Evolutionary conservation across 352 stramenopile genomes (phyloP).

Genomic region (Pythium periplocum): DNA sequence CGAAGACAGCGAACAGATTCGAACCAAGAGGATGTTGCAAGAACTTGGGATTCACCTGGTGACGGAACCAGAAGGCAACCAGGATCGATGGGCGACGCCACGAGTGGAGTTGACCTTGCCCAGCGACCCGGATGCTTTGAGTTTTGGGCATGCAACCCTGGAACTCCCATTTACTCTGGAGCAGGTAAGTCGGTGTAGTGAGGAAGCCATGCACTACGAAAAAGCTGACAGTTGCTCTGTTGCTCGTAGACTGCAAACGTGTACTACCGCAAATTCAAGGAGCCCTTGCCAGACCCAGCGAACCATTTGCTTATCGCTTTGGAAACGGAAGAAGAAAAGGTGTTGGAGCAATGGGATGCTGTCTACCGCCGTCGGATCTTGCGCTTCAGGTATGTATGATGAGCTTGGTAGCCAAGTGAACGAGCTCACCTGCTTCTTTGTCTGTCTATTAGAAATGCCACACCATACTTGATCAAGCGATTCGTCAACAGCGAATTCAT

Average conservation of each 20-base stretch:
- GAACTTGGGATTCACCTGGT: conserved; percentile 37
- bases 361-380: conserved; percentile 59
- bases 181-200: conserved; percentile 27
- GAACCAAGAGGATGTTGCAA: conserved; percentile 28
- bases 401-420: too few relatives aligned
- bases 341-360: conserved; percentile 46
- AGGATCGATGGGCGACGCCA: conserved; percentile 19
- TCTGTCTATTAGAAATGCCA: conserved; percentile 43
- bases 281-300: conserved; percentile 60
- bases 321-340: conserved; percentile 36
- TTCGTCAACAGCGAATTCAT: conserved; percentile 69
- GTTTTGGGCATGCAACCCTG: conserved; percentile 43
- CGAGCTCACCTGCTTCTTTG: conserved; percentile 6
- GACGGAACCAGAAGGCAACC: conserved; percentile 9
- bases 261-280: conserved; percentile 81
- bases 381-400: conserved; percentile 34
- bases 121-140: conserved; percentile 31
- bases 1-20: conserved; percentile 11
- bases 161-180: conserved; percentile 55
- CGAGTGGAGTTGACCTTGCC: conserved; percentile 32
- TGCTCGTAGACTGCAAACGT: conserved; percentile 42
- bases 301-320: conserved; percentile 42
- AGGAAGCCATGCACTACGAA: background rate
- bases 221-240: background rate
- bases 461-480: conserved; percentile 70